A percentile compares a stretch with the other conserved stretches of the same genome.
phyloP scores from a whole-genome alignment of 805 yeast genomes.

The Yamadazyma tumulicola region DNA sequence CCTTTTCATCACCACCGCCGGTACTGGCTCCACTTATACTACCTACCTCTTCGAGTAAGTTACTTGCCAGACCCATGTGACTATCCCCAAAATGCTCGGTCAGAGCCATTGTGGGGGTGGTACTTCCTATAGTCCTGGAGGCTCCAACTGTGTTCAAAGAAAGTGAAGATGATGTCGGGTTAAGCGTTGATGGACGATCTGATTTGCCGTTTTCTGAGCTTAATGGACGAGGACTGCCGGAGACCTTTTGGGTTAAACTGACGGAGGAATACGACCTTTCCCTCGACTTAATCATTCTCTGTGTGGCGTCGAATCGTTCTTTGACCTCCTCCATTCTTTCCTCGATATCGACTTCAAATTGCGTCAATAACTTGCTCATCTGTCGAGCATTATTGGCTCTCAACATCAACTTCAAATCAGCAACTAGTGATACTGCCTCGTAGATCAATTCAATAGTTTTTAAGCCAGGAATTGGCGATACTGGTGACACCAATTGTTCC shows the following conservation, averaged over 20 bases:
- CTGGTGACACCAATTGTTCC: constrained; percentile 54
- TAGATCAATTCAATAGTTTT: constrained; percentile 54
- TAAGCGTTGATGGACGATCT: constrained; percentile 3
- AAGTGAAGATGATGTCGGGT: constrained; percentile 10
- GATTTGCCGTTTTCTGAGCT: constrained; percentile 3
- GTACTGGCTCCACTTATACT: constrained; percentile 2
- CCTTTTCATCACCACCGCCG: neutral
- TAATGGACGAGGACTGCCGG: constrained; percentile 3
- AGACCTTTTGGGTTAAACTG: neutral
- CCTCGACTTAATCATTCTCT: constrained; percentile 5
- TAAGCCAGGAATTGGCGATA: constrained; percentile 54
- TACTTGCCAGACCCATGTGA: neutral
- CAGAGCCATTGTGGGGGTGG: too few relatives aligned
- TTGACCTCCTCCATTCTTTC: constrained; percentile 22
- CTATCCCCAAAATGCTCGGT: too few relatives aligned
- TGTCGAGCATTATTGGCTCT: constrained; percentile 53
- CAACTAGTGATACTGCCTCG: constrained; percentile 57
- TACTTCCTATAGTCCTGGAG: neutral
- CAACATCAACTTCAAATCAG: constrained; percentile 62
- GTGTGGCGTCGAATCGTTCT: constrained; percentile 14
- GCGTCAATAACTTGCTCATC: constrained; percentile 39
- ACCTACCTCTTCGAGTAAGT: neutral
- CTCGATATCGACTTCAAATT: constrained; percentile 26
- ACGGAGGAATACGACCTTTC: constrained; percentile 5
- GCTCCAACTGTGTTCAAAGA: constrained; percentile 13